Conservation (phyloP, 805 yeast genomes). For the Cyberlindnera samutprakarnensis region DNA sequence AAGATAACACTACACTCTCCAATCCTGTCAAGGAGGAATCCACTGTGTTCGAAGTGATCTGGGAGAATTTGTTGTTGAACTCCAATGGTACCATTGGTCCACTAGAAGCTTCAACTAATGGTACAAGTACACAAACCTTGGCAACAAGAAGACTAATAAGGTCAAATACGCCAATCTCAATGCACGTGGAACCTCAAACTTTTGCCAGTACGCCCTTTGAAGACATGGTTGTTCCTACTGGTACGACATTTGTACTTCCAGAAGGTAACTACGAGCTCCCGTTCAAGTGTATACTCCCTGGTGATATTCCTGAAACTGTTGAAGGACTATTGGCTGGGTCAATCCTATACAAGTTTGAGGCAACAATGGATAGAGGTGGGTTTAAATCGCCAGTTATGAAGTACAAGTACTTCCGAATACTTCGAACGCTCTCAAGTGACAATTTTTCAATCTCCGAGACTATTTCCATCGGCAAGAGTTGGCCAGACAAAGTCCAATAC, state of each 20-base stretch:
- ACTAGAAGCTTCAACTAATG: not conserved
- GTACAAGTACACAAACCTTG: slow-evolving; percentile 2
- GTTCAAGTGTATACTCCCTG: slow-evolving; percentile 74
- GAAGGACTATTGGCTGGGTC: slow-evolving; percentile 84
- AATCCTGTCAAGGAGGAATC: slow-evolving; percentile 43
- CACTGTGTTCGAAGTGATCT: slow-evolving; percentile 58
- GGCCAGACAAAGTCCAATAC: slow-evolving; percentile 87
- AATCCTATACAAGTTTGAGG: slow-evolving; percentile 62
- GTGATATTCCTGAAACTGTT: slow-evolving; percentile 70
- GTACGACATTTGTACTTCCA: slow-evolving; percentile 33
- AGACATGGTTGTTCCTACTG: slow-evolving; percentile 15
- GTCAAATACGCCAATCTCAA: slow-evolving; percentile 18
- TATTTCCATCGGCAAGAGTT: slow-evolving; percentile 81
- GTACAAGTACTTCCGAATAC: slow-evolving; percentile 61
- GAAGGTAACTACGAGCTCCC: slow-evolving; percentile 85
- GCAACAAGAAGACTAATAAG: slow-evolving; percentile 14
- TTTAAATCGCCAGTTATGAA: slow-evolving; percentile 39
- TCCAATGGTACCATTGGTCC: slow-evolving; percentile 21
- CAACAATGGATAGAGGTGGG: slow-evolving; percentile 62
- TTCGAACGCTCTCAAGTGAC: slow-evolving; percentile 78
- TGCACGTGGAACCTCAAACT: slow-evolving; percentile 23
- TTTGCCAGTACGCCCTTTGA: slow-evolving; percentile 28
- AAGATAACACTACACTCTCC: slow-evolving; percentile 28
- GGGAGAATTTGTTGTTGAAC: slow-evolving; percentile 49
- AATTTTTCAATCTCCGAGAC: slow-evolving; percentile 69